Evolutionary conservation across 2,329 filamentous ascomycete genomes (phyloP).

Genomic region (Colletotrichum filicis): DNA sequence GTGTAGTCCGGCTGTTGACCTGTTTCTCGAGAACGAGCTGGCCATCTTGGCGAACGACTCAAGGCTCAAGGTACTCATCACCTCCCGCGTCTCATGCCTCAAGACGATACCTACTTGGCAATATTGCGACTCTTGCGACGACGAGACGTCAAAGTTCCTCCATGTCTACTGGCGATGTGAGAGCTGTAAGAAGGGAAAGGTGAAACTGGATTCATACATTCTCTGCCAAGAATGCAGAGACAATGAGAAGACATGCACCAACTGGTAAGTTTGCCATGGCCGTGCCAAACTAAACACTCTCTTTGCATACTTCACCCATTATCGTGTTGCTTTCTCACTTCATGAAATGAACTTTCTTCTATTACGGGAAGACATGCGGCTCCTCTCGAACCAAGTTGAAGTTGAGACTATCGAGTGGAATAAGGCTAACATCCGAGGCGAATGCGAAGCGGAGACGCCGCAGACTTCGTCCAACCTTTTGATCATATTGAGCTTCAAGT

Average conservation of each 20-base stretch:
- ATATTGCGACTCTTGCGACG: constrained; percentile 5
- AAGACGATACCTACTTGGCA: background rate
- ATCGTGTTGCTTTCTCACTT: background rate
- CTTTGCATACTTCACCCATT: background rate
- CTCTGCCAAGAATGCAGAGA: constrained; percentile 13
- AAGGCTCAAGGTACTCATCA: constrained; percentile 11
- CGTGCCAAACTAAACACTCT: background rate
- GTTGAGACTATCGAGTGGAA: background rate
- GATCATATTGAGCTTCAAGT: constrained; percentile 11
- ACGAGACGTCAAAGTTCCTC: background rate
- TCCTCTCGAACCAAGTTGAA: background rate
- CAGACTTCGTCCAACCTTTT: constrained; percentile 18
- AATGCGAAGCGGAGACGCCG: background rate
- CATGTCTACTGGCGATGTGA: constrained; percentile 3
- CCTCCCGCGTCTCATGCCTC: constrained; percentile 8
- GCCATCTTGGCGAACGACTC: background rate
- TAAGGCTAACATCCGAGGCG: background rate
- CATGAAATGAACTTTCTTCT: background rate
- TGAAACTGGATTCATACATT: background rate
- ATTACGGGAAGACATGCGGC: background rate
- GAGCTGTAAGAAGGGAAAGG: background rate
- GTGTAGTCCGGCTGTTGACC: background rate
- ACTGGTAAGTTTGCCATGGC: background rate
- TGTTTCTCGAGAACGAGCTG: constrained; percentile 15
- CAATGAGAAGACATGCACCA: background rate